Percentiles rank a stretch among this genome's conserved stretches.
phyloP scores from a whole-genome alignment of 805 yeast species.

The Myxozyma kluyveri region DNA sequence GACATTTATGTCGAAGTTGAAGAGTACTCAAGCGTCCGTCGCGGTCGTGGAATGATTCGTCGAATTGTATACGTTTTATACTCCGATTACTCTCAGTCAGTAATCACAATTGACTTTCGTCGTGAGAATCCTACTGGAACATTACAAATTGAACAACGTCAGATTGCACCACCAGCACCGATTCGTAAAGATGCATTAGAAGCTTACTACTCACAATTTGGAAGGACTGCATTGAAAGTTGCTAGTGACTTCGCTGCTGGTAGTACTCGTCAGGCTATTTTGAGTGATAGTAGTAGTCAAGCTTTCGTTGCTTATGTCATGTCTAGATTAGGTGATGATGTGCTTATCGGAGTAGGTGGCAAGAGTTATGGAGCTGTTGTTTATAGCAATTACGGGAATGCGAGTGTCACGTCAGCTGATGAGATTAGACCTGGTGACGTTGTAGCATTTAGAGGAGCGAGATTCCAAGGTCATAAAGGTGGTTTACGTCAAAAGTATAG shows the following conservation, averaged over 20 bases:
- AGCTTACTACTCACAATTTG: constrained; percentile 49
- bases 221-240: constrained; percentile 48
- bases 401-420: constrained; percentile 52
- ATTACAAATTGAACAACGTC: constrained; percentile 45
- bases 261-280: constrained; percentile 37
- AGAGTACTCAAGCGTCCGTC: constrained; percentile 50
- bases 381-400: constrained; percentile 54
- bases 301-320: constrained; percentile 37
- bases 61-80: constrained; percentile 71
- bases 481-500: constrained; percentile 56
- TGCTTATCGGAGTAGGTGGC: constrained; percentile 58
- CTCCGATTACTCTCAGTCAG: constrained; percentile 67
- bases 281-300: constrained; percentile 38
- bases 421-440: constrained; percentile 83
- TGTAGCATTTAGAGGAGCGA: constrained; percentile 64
- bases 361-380: constrained; percentile 73
- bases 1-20: constrained; percentile 68
- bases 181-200: constrained; percentile 49
- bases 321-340: constrained; percentile 40
- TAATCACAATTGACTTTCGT: constrained; percentile 58
- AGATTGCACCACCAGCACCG: constrained; percentile 45
- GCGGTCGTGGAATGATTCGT: constrained; percentile 52
- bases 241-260: constrained; percentile 36
- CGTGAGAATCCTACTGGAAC: constrained; percentile 49
- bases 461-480: constrained; percentile 62